phyloP scores from a whole-genome alignment of 2,329 filamentous ascomycete species.

The Fusarium tjaetaba region DNA sequence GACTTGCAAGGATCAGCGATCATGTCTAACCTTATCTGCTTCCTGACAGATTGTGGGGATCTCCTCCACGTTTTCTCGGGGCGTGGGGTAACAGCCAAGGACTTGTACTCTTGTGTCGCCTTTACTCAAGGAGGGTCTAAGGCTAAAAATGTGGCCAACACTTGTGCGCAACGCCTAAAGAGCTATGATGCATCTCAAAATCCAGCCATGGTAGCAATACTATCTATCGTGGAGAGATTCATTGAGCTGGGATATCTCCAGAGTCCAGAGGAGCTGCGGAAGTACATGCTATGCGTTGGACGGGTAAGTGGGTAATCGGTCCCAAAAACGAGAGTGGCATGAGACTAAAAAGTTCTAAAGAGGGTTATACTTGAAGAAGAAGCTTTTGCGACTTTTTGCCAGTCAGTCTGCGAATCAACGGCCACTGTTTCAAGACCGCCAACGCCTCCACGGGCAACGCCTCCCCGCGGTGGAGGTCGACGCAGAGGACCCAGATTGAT shows the following conservation, averaged over 20 bases:
- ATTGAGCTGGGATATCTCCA: not conserved
- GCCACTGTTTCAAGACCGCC: not conserved
- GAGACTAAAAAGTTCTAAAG: not conserved
- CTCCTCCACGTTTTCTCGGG: not conserved
- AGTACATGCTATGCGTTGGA: not conserved
- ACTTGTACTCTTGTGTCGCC: not conserved
- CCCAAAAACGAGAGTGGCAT: accelerated
- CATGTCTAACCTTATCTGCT: not conserved
- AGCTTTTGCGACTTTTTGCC: not conserved
- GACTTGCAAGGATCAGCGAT: not conserved
- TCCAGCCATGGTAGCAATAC: accelerated
- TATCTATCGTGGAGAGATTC: not conserved
- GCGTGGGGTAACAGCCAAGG: not conserved
- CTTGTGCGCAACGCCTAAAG: accelerated
- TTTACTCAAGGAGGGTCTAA: not conserved
- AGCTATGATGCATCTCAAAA: accelerated
- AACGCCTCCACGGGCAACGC: too few relatives aligned
- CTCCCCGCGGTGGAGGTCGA: too few relatives aligned
- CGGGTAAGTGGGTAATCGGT: not conserved
- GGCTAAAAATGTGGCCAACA: not conserved
- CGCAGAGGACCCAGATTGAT: too few relatives aligned
- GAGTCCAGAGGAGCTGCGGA: not conserved
- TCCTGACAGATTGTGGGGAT: not conserved
- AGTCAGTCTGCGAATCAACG: not conserved
- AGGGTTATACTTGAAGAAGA: not conserved